Evolutionary conservation across 2,329 filamentous ascomycete genomes (phyloP).

Genomic region (Alternaria sp.): DNA sequence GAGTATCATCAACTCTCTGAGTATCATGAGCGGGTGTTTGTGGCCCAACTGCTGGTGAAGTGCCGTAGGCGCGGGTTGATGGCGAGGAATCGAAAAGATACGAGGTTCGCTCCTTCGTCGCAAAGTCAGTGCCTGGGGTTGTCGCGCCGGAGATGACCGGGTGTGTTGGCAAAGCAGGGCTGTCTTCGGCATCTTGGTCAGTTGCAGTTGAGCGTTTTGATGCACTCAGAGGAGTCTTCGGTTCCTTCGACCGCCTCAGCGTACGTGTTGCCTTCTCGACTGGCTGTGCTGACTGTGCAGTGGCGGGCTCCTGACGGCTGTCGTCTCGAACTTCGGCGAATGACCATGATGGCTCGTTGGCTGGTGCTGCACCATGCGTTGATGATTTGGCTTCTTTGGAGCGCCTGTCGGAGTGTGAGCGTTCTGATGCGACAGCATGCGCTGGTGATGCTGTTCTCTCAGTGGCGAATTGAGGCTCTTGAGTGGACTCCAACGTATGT

Average conservation of each 20-base stretch:
- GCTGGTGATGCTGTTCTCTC: constrained; percentile 11
- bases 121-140: constrained; percentile 40
- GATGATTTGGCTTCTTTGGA: constrained; percentile 2
- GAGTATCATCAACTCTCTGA: constrained; percentile 12
- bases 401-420: background rate
- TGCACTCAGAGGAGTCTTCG: constrained; percentile 23
- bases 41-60: constrained; percentile 31
- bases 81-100: constrained; percentile 47
- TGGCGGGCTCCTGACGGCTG: constrained; percentile 54
- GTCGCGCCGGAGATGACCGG: constrained; percentile 15
- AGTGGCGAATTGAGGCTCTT: constrained; percentile 6
- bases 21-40: constrained; percentile 27
- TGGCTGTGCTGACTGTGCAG: constrained; percentile 43
- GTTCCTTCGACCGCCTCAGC: constrained; percentile 31
- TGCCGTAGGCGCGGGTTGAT: constrained; percentile 41
- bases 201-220: constrained; percentile 11
- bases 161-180: constrained; percentile 37
- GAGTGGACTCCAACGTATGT: constrained; percentile 29
- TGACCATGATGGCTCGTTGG: constrained; percentile 43
- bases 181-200: constrained; percentile 19
- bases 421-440: background rate
- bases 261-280: constrained; percentile 22
- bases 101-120: constrained; percentile 46
- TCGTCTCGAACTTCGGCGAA: constrained; percentile 53
- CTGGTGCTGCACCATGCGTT: constrained; percentile 11